Evolutionary conservation across 2,329 filamentous ascomycete genomes (phyloP).

Genomic region (Xylaria sp.): DNA sequence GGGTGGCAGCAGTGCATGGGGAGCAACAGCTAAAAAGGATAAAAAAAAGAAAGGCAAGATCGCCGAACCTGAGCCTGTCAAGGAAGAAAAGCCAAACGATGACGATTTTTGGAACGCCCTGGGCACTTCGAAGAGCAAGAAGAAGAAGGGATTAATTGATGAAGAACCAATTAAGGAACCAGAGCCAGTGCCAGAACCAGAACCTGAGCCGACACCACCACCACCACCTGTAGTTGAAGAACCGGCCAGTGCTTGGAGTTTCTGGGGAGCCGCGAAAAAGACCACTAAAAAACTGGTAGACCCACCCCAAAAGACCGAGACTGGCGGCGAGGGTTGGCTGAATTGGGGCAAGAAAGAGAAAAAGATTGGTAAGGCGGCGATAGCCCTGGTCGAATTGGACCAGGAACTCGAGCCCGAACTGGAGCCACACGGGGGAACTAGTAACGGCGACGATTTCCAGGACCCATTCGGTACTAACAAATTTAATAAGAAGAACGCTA

Average conservation of each 20-base stretch:
- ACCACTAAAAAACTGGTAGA: conserved; percentile 49
- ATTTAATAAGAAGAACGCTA: conserved; percentile 46
- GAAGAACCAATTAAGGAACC: conserved; percentile 36
- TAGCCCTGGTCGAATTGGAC: conserved; percentile 42
- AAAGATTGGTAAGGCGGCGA: conserved; percentile 43
- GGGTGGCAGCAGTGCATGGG: conserved; percentile 29
- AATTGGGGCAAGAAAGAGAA: conserved; percentile 49
- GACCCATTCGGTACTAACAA: conserved; percentile 36
- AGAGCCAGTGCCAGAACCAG: conserved; percentile 39
- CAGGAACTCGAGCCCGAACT: conserved; percentile 37
- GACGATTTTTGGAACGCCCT: conserved; percentile 38
- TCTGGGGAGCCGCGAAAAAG: conserved; percentile 67
- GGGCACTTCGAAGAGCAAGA: conserved; percentile 25
- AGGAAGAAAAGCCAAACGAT: conserved; percentile 42
- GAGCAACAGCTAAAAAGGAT: conserved; percentile 32
- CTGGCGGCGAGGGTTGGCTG: conserved; percentile 39
- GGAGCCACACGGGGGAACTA: conserved; percentile 36
- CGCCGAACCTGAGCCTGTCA: conserved; percentile 40
- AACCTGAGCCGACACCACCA: conserved; percentile 44
- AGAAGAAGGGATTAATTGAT: conserved; percentile 50
- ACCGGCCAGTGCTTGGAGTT: conserved; percentile 61
- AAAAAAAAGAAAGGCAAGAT: conserved; percentile 58
- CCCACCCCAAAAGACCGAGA: conserved; percentile 17
- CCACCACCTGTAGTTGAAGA: conserved; percentile 55
- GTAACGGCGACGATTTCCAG: conserved; percentile 42